Evolutionary conservation across 164 flowering plant species (phyloP).

Genomic region (Protea cynaroides): DNA sequence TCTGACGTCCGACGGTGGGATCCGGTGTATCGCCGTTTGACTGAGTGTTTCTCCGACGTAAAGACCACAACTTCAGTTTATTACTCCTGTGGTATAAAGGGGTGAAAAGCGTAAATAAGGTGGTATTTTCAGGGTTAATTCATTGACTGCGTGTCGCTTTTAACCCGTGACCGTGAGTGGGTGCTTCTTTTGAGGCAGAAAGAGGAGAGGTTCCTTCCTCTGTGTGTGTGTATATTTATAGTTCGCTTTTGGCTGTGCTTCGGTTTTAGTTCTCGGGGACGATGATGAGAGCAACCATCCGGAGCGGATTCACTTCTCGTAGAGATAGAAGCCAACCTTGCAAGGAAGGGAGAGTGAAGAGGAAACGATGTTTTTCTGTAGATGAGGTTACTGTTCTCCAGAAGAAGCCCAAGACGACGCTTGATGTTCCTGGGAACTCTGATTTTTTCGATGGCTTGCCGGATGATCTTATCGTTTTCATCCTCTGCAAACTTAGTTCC

Average conservation of each 20-base stretch:
- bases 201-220: no score
- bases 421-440: conserved; percentile 5
- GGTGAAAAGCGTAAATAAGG: no score
- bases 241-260: neutral
- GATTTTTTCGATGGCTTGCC: conserved; percentile 61
- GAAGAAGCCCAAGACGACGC: conserved; percentile 23
- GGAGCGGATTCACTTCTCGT: neutral
- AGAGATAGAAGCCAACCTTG: neutral
- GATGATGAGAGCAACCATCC: neutral
- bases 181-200: no score
- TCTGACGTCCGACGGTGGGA: no score
- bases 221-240: no score
- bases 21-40: conserved; percentile 11
- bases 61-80: neutral
- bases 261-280: neutral
- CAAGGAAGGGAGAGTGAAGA: conserved; percentile 12
- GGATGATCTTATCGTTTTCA: conserved; percentile 57
- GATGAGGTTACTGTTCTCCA: conserved; percentile 1
- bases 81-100: no score
- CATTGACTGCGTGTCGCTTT: no score
- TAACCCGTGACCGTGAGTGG: no score
- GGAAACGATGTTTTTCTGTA: conserved; percentile 10
- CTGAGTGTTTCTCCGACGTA: neutral
- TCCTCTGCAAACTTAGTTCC: conserved; percentile 56
- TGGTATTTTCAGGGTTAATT: no score